Evolutionary conservation across 176 grass and related monocot species (phyloP).

Genomic region (Oryza officinalis): DNA sequence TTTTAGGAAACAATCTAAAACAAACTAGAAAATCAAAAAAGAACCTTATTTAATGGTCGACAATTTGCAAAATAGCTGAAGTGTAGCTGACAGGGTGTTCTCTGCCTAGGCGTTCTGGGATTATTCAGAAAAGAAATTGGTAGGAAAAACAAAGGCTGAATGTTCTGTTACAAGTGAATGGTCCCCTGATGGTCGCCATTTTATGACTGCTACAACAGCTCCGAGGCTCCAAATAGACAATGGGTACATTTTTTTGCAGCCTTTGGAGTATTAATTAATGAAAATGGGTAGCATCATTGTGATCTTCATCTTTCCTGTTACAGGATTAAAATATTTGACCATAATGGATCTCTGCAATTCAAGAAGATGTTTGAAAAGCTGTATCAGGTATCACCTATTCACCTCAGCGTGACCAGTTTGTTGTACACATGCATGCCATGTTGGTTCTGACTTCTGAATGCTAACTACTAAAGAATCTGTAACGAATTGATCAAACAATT

Average conservation of each 20-base stretch:
- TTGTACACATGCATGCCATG: neutral
- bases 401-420: neutral
- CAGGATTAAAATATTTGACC: constrained; percentile 93
- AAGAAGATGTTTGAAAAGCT: constrained; percentile 92
- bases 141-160: constrained; percentile 88
- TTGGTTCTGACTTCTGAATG: neutral
- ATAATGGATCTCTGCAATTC: constrained; percentile 77
- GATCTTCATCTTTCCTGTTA: constrained; percentile 25
- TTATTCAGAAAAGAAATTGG: constrained; percentile 79
- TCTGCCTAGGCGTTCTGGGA: constrained; percentile 84
- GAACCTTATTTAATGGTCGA: neutral
- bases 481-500: constrained; percentile 7
- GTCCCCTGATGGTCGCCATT: constrained; percentile 85
- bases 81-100: constrained; percentile 26
- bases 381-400: constrained; percentile 62
- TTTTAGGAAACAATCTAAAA: neutral
- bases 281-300: constrained; percentile 20
- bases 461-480: neutral
- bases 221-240: constrained; percentile 96
- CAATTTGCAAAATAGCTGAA: constrained; percentile 14
- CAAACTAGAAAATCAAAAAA: constrained; percentile 16
- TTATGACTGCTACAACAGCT: constrained; percentile 96
- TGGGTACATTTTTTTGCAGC: constrained; percentile 55
- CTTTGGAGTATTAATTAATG: constrained; percentile 12
- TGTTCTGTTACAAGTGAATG: constrained; percentile 95